Evolutionary conservation across 805 yeast species (phyloP).

Genomic region (Candida alai): DNA sequence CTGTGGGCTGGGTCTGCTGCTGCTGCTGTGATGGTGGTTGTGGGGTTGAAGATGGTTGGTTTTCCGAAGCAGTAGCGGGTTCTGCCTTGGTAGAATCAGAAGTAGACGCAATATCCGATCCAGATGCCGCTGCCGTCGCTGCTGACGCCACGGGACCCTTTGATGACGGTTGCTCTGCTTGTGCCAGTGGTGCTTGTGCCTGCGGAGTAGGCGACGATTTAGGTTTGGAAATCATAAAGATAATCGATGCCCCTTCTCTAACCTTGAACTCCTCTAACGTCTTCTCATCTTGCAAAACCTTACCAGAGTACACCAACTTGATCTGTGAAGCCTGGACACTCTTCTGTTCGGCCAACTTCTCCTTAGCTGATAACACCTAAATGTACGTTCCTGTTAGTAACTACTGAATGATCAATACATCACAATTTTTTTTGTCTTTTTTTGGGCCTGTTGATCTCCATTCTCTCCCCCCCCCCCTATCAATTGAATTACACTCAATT

Average conservation of each 20-base stretch:
- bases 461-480: too few species aligned
- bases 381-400: constrained; percentile 7
- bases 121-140: constrained; percentile 13
- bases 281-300: constrained; percentile 82
- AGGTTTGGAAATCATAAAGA: constrained; percentile 75
- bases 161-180: constrained; percentile 18
- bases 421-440: too few species aligned
- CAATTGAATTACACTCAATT: too few species aligned
- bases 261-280: constrained; percentile 68
- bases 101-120: constrained; percentile 8
- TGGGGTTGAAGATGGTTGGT: constrained; percentile 7
- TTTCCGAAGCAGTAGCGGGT: constrained; percentile 9
- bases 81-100: constrained; percentile 15
- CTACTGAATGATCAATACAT: constrained; percentile 3
- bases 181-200: constrained; percentile 25
- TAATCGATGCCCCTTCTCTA: constrained; percentile 82
- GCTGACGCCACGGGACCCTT: constrained; percentile 18
- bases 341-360: constrained; percentile 63
- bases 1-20: constrained; percentile 14
- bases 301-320: constrained; percentile 89
- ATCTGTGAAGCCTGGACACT: constrained; percentile 69
- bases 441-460: too few species aligned
- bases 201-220: constrained; percentile 22
- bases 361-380: constrained; percentile 64
- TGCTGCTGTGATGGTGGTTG: constrained; percentile 18